These are phyloP conservation scores for Suillus subaureus DNA, from an alignment of 768 basidiomycete genomes.

Conservation along the genomic window DNA sequence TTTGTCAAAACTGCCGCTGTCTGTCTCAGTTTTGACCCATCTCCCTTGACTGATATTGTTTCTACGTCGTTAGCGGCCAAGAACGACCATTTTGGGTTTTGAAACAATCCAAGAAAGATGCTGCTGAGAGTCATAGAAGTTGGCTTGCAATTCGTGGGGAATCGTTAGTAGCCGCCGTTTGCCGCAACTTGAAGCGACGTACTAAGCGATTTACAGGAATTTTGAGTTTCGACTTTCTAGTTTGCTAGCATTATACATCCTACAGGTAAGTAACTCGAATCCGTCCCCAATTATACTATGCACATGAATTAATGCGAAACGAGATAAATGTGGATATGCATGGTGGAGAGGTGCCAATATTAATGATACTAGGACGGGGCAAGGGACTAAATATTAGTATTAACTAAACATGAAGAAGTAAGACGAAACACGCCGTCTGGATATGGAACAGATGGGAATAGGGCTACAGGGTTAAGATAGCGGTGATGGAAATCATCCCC, in stretches of 20 bases:
- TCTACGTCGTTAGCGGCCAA: neutral
- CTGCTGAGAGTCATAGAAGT: neutral
- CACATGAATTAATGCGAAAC: conserved; percentile 1
- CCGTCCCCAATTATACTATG: neutral
- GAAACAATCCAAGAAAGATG: neutral
- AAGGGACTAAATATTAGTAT: neutral
- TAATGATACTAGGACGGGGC: neutral
- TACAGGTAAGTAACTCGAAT: neutral
- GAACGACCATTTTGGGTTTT: neutral
- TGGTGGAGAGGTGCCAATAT: neutral
- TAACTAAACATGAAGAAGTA: neutral
- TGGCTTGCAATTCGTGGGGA: neutral
- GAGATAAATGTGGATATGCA: conserved; percentile 3
- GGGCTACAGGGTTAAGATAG: neutral
- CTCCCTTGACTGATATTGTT: neutral
- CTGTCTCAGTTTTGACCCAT: conserved; percentile 4
- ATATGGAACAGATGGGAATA: conserved; percentile 1
- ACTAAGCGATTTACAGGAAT: neutral
- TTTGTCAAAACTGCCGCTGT: conserved; percentile 46
- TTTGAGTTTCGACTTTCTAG: neutral
- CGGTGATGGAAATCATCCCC: neutral
- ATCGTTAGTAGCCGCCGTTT: neutral
- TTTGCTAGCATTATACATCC: neutral
- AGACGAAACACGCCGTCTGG: neutral
- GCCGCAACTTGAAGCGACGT: neutral